Evolutionary conservation across 192 early-diverging fungal genomes (phyloP), one percentile per base, ranked within the genome.

Genomic region (Backusella australiensis): DNA sequence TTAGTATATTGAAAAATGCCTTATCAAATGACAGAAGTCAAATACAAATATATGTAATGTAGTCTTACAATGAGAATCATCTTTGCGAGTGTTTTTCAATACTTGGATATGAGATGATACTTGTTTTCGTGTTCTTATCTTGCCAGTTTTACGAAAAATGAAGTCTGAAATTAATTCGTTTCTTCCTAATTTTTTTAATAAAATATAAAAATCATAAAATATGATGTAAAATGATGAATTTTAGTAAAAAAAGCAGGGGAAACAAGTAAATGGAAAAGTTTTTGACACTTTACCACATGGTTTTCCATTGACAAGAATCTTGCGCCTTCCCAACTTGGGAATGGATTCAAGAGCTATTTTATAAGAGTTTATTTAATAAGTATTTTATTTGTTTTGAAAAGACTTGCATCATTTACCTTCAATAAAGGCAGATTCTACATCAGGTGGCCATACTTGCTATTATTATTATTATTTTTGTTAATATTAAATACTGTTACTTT

Each of bases 91-190:
- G 72, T 94, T 90, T 69, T 89, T 91, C 80, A 92, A 86, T 9
- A 94, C 93, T 77, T 94, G 93, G 63, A 94, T 92, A 71, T 94
- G 93, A 23, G 91, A 93, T 0, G 91, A 93, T 1, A 94, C 91
- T 73, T 94, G 93, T 78, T 94, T 94, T 44, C 91, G 85, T n/a
- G 91, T 86, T 7, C 93, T 82, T 32, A 85, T 86, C 36, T 89
- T 90, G 35, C 80, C 65, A 2, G 91, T 94, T 41, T 90, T 87
- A 74, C 86, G 87, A 67, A 85, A 91, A n/a, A 93, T 93, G 72
- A 88, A 93, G 26, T 92, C 91, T 7, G 93, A 91, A 41, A 94
- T 92, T 15, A 93, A 82, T 76, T 94, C 91, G 78, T 94, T 94
- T 9, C 93, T 83, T 21, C 92, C 89, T 84, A 65, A 7, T 49